Percentiles rank a stretch among this genome's conserved stretches.
These are phyloP conservation scores for Penicillium cataractarum DNA, from an alignment of 495 filamentous ascomycete species.

Conservation along the genomic window DNA sequence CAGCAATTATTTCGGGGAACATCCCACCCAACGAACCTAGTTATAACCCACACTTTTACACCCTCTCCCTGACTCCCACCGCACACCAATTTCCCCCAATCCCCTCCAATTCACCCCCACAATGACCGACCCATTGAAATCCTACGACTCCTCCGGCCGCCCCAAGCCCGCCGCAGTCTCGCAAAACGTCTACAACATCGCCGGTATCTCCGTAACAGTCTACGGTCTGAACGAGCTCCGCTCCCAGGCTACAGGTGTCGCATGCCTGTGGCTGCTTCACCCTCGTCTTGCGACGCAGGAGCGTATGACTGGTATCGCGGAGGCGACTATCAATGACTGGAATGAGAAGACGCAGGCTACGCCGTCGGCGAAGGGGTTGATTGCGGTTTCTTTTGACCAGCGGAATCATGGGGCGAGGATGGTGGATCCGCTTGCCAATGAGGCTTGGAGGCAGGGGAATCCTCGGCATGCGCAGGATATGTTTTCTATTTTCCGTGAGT, in stretches of 20 bases:
- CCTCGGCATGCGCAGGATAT: conserved; percentile 84
- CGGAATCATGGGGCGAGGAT: conserved; percentile 83
- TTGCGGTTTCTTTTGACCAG: conserved; percentile 85
- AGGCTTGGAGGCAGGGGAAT: conserved; percentile 81
- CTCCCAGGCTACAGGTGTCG: conserved; percentile 50
- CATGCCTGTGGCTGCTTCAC: conserved; percentile 87
- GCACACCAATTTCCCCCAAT: neutral
- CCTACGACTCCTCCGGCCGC: conserved; percentile 28
- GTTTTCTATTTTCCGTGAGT: conserved; percentile 67
- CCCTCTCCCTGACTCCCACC: neutral
- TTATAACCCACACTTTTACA: too few relatives aligned
- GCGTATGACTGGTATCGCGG: conserved; percentile 67
- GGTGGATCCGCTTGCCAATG: conserved; percentile 62
- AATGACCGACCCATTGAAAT: conserved; percentile 46
- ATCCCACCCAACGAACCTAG: neutral
- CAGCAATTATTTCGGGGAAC: neutral
- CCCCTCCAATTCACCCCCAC: conserved; percentile 1
- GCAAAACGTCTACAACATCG: conserved; percentile 62
- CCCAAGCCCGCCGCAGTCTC: conserved; percentile 56
- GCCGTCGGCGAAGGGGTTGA: conserved; percentile 54
- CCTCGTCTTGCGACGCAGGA: conserved; percentile 69
- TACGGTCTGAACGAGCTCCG: conserved; percentile 78
- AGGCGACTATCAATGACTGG: conserved; percentile 60
- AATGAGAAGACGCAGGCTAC: conserved; percentile 42
- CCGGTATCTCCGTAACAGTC: conserved; percentile 75